Percentiles rank a stretch among this genome's conserved stretches.
These are phyloP conservation scores for Chrysoporthe cubensis DNA, from an alignment of 2,329 filamentous ascomycete species.

Conservation along the genomic window DNA sequence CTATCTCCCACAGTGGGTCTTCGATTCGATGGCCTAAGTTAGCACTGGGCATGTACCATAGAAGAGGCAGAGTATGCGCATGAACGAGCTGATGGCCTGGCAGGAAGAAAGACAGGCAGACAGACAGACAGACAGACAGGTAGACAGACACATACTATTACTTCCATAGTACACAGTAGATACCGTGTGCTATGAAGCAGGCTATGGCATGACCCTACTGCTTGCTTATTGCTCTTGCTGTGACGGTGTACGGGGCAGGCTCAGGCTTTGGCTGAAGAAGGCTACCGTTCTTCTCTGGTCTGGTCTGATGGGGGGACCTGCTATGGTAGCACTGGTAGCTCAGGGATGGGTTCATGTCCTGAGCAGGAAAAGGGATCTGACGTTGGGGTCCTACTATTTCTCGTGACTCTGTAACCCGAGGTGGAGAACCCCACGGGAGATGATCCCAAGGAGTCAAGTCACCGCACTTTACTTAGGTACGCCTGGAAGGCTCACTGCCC, in stretches of 20 bases:
- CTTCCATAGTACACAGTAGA: too few relatives aligned
- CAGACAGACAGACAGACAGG: too few relatives aligned
- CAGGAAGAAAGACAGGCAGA: background rate
- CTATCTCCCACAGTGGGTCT: conserved; percentile 8
- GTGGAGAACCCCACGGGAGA: background rate
- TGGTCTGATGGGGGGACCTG: background rate
- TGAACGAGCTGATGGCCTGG: background rate
- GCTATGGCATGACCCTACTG: too few relatives aligned
- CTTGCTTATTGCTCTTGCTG: background rate
- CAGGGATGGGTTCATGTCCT: background rate
- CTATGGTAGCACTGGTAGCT: background rate
- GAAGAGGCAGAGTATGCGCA: background rate
- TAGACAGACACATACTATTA: too few relatives aligned
- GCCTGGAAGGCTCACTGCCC: background rate
- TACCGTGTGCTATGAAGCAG: too few relatives aligned
- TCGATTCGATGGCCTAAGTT: background rate
- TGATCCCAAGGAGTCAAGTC: background rate
- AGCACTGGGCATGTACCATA: background rate
- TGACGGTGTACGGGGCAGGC: background rate
- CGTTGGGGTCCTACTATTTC: background rate
- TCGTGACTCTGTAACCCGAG: background rate
- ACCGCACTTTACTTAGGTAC: background rate
- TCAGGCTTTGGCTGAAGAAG: background rate
- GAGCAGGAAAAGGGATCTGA: background rate
- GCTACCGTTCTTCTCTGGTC: background rate